Conservation (phyloP, 192 early-diverging fungal genomes). For the Rhizoclosmatium globosum region DNA sequence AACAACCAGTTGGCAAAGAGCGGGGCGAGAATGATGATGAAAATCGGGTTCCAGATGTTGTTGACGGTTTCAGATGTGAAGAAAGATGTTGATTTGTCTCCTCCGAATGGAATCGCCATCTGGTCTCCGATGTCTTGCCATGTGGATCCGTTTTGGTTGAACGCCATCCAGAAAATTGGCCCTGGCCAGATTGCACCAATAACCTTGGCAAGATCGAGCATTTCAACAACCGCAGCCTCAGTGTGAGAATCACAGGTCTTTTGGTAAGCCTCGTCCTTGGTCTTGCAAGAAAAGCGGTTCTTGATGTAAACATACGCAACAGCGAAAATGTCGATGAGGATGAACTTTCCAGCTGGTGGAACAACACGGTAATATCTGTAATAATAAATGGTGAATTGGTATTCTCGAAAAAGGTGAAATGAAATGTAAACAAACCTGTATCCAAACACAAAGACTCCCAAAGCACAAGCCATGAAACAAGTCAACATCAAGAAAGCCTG, state of each 20-base stretch:
- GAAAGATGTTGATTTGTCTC: conserved; percentile 22
- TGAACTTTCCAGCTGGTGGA: conserved; percentile 66
- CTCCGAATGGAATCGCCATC: conserved; percentile 28
- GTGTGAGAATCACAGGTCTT: conserved; percentile 16
- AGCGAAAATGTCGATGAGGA: conserved; percentile 54
- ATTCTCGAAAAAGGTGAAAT: too few species aligned
- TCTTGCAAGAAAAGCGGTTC: conserved; percentile 27
- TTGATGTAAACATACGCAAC: conserved; percentile 36
- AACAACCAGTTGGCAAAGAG: conserved; percentile 61
- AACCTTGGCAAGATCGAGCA: conserved; percentile 46
- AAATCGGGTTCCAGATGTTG: conserved; percentile 55
- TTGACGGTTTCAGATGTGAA: conserved; percentile 40
- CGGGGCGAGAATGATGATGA: conserved; percentile 61
- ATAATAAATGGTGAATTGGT: too few species aligned
- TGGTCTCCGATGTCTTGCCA: conserved; percentile 49
- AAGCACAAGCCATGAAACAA: conserved; percentile 51
- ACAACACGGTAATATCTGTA: conserved; percentile 61
- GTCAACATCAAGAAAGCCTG: conserved; percentile 58
- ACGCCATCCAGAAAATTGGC: conserved; percentile 56
- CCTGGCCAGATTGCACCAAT: conserved; percentile 44
- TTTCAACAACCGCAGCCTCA: conserved; percentile 40
- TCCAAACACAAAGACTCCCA: conserved; percentile 59
- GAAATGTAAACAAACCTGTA: conserved; percentile 49
- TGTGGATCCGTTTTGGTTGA: conserved; percentile 48
- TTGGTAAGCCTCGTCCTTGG: conserved; percentile 8